These are phyloP conservation scores for Oligophagozyma castellii DNA, from an alignment of 1,139 yeast species.

Conservation along the genomic window DNA sequence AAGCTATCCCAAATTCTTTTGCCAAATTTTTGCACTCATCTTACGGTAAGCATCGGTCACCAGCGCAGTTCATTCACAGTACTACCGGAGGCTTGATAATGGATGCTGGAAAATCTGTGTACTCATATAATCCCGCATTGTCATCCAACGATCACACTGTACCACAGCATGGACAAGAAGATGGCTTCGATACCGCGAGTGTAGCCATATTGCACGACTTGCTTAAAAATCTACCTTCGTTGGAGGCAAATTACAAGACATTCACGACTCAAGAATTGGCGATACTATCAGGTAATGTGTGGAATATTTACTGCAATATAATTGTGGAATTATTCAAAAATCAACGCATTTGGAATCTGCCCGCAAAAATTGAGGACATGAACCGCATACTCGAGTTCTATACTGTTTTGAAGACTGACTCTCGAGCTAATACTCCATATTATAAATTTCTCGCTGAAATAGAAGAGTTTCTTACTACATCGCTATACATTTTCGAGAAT, in stretches of 20 bases:
- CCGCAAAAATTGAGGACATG: constrained; percentile 28
- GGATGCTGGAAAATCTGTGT: constrained; percentile 18
- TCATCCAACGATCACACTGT: constrained; percentile 2
- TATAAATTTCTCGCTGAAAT: constrained; percentile 29
- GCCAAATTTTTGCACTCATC: constrained; percentile 22
- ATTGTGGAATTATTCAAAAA: constrained; percentile 20
- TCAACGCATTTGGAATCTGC: constrained; percentile 21
- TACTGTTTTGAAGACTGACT: constrained; percentile 10
- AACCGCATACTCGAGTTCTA: constrained; percentile 25
- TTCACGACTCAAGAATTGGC: constrained; percentile 20
- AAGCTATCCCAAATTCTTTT: constrained; percentile 15
- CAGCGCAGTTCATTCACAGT: constrained; percentile 7
- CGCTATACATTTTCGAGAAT: constrained; percentile 30
- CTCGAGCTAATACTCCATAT: constrained; percentile 9
- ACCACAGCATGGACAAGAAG: constrained; percentile 7
- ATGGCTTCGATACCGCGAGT: constrained; percentile 11
- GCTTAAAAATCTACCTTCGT: constrained; percentile 20
- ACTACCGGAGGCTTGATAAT: constrained; percentile 12
- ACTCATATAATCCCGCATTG: constrained; percentile 16
- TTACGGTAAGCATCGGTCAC: constrained; percentile 17
- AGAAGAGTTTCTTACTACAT: constrained; percentile 30
- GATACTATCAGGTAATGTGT: constrained; percentile 20
- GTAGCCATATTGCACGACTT: constrained; percentile 20
- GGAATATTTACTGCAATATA: constrained; percentile 22
- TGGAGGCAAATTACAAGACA: constrained; percentile 20